Percentiles rank a stretch among this genome's conserved stretches.
These are phyloP conservation scores for Claviceps arundinis DNA, from an alignment of 2,329 filamentous ascomycete genomes.

Conservation along the genomic window DNA sequence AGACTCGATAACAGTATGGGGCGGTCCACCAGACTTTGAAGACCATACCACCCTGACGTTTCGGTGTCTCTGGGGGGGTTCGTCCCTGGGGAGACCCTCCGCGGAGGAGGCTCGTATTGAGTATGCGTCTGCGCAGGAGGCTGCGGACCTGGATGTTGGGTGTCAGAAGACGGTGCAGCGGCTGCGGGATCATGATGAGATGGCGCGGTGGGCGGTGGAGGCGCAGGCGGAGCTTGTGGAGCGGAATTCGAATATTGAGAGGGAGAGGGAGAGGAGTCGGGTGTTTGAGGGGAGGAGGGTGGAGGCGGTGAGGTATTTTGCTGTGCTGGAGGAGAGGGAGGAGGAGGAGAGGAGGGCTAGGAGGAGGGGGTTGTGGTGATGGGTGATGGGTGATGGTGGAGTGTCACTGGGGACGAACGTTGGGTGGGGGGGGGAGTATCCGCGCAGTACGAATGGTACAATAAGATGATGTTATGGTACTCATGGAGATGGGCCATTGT, in stretches of 20 bases:
- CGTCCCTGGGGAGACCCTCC: slow-evolving; percentile 26
- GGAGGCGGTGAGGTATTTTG: slow-evolving; percentile 30
- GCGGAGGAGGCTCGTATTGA: slow-evolving; percentile 14
- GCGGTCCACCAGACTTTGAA: slow-evolving; percentile 24
- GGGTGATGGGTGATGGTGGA: no score
- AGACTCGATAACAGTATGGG: slow-evolving; percentile 64
- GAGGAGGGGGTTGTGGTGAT: no score
- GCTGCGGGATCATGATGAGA: slow-evolving; percentile 26
- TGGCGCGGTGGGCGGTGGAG: slow-evolving; percentile 26
- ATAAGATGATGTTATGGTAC: no score
- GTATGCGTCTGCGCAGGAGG: slow-evolving; percentile 25
- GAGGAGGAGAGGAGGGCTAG: background rate
- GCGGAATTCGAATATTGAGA: slow-evolving; percentile 26
- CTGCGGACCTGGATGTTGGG: slow-evolving; percentile 34
- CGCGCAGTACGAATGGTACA: no score
- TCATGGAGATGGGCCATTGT: no score
- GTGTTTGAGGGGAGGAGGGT: slow-evolving; percentile 35
- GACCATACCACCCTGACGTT: slow-evolving; percentile 35
- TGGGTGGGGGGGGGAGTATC: no score
- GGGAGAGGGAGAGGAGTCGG: slow-evolving; percentile 35
- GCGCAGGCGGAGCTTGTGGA: slow-evolving; percentile 31
- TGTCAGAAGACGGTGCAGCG: slow-evolving; percentile 32
- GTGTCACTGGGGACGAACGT: no score
- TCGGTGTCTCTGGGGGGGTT: slow-evolving; percentile 43
- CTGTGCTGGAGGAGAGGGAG: slow-evolving; percentile 11